Conservation (phyloP, 768 basidiomycete genomes). For the Suillus plorans region DNA sequence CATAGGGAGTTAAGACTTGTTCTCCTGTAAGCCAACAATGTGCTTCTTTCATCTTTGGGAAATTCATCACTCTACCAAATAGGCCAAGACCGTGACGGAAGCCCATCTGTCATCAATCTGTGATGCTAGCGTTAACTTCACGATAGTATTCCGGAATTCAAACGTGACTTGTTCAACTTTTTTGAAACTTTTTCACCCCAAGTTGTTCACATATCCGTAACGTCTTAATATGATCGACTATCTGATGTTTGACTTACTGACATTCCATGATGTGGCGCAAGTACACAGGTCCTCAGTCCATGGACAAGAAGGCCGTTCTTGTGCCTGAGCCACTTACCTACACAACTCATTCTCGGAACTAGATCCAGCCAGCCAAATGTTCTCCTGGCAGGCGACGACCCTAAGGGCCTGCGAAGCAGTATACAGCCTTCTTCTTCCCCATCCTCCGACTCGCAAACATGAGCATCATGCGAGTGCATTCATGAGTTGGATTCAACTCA, state of each 20-base stretch:
- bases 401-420: neutral
- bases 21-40: neutral
- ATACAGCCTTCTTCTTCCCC: neutral
- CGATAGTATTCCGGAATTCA: neutral
- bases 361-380: neutral
- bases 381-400: neutral
- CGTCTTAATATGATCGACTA: too few species aligned
- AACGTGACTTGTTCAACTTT: neutral
- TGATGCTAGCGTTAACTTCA: neutral
- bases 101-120: neutral
- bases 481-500: neutral
- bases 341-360: neutral
- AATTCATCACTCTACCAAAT: neutral
- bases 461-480: too few species aligned
- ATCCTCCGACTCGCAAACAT: too few species aligned
- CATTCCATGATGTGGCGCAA: too few species aligned
- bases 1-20: neutral
- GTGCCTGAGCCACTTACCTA: neutral
- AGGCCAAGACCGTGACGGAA: neutral
- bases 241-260: too few species aligned
- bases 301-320: too few species aligned
- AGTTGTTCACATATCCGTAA: neutral
- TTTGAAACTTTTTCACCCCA: neutral
- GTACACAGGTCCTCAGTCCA: too few species aligned
- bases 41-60: neutral